A percentile compares a stretch with the other conserved stretches of the same genome.
phyloP scores from a whole-genome alignment of 1,139 yeast genomes.

The Suhomyces guaymorum region DNA sequence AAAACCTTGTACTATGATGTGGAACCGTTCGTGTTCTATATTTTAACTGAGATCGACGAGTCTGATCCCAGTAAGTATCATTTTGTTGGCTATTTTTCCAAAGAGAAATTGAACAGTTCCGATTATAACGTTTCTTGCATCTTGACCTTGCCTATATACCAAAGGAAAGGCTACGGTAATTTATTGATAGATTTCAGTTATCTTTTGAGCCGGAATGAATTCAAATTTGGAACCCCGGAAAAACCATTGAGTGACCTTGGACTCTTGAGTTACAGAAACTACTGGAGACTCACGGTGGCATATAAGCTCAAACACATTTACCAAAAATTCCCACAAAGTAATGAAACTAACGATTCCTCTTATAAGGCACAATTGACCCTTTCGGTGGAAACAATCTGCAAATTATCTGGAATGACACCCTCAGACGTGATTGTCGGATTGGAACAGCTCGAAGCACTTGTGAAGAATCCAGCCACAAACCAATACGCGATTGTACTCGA shows the following conservation, averaged over 20 bases:
- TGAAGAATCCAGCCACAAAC: conserved; percentile 43
- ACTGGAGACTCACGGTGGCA: conserved; percentile 77
- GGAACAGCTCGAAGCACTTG: conserved; percentile 69
- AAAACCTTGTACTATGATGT: conserved; percentile 93
- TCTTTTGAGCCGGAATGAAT: conserved; percentile 70
- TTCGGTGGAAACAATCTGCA: conserved; percentile 62
- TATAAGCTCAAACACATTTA: conserved; percentile 35
- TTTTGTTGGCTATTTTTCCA: conserved; percentile 92
- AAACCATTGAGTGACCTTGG: conserved; percentile 91
- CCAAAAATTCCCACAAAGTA: conserved; percentile 24
- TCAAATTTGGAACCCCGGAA: conserved; percentile 88
- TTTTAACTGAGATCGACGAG: conserved; percentile 69
- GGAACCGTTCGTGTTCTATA: conserved; percentile 89
- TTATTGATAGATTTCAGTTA: conserved; percentile 88
- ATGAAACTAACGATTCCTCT: too few species aligned
- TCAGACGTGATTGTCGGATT: conserved; percentile 87
- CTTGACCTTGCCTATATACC: conserved; percentile 83
- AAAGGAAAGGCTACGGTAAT: conserved; percentile 87
- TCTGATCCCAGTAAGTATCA: conserved; percentile 54
- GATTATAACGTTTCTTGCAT: conserved; percentile 89
- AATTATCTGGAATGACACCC: conserved; percentile 79
- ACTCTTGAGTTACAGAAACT: conserved; percentile 77
- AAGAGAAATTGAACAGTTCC: conserved; percentile 75
- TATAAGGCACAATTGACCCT: conserved; percentile 23
- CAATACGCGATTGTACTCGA: conserved; percentile 60